These are phyloP conservation scores for Sophora flavescens DNA, from an alignment of 306 rosid genomes.

Conservation along the genomic window DNA sequence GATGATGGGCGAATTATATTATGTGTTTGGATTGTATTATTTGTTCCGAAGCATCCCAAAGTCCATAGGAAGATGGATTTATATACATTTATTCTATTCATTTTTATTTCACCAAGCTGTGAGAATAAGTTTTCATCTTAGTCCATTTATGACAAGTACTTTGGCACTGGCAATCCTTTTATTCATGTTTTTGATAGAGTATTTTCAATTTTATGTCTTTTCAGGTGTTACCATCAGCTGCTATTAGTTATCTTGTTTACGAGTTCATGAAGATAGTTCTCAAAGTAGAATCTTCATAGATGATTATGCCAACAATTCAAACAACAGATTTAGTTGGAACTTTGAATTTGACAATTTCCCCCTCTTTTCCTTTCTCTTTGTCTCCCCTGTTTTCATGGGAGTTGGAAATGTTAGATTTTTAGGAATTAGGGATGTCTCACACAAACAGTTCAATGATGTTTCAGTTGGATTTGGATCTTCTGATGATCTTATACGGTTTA, in stretches of 20 bases:
- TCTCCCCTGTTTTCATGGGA: not conserved
- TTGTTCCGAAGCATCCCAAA: slow-evolving; percentile 31
- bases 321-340: slow-evolving; percentile 14
- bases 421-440: slow-evolving; percentile 26
- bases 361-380: not conserved
- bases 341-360: slow-evolving; percentile 24
- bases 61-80: slow-evolving; percentile 8
- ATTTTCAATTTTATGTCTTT: slow-evolving; percentile 39
- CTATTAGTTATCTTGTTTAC: slow-evolving; percentile 89
- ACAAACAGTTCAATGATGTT: slow-evolving; percentile 9
- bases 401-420: slow-evolving; percentile 16
- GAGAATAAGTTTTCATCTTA: slow-evolving; percentile 38
- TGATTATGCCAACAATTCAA: slow-evolving; percentile 43
- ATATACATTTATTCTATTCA: not conserved
- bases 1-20: too few species aligned
- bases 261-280: slow-evolving; percentile 97
- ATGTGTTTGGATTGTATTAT: not conserved
- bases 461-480: slow-evolving; percentile 6
- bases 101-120: slow-evolving; percentile 17
- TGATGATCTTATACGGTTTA: not conserved
- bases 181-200: slow-evolving; percentile 34
- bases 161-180: slow-evolving; percentile 13
- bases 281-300: slow-evolving; percentile 73
- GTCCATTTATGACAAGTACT: slow-evolving; percentile 13
- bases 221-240: slow-evolving; percentile 98